Base-by-base conservation (phyloP, 768 basidiomycete species). In the Agrocybe praecox region DNA sequence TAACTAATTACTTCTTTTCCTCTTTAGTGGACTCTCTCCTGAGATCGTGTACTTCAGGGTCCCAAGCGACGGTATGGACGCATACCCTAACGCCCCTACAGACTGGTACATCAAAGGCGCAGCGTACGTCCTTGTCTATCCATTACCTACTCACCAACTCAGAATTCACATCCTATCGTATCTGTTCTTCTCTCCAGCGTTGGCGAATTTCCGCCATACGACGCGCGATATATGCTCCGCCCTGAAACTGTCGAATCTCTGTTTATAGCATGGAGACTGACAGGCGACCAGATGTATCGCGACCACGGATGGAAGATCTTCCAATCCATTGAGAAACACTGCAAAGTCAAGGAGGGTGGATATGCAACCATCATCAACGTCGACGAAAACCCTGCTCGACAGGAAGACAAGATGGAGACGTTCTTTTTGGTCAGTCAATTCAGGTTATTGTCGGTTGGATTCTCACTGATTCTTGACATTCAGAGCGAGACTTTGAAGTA, bases 61-160 rank as follows among this genome's bases (percentile, higher is more conserved):
- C 7, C 76, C 80, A 1, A 83, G 77, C 42, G 87, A 91, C 33
- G 77, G 77, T 0, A 72, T 86, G 63, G 75, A 79, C 11, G 69
- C 70, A 15, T 73, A 74, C 40, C 65, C 73, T 18, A 68, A 72
- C 29, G 75, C 79, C 18, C 81, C 82, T 1, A 52, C 73, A 15
- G 94, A 96, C 65, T 97, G 95, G 95, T 96, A 94, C 66, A 94
- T 96, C 76, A 96, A 94, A 73, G 91, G 90, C 17, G 85, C 83
- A 22, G 66, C 73, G 89, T 89, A 59, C 59, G 61, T 67, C 11
- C 11, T 21, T 29, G 36, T 10, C 11, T 33, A 18, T 22, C 40
- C 15, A 47, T n/a, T 12, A 9, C 14, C 18, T 36, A 46, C 43
- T n/a, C 24, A 40, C 18, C 7, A 2, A 5, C n/a, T 15, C 24